Conservation (phyloP, 202 grass and related monocot genomes). For the Setaria italica region DNA sequence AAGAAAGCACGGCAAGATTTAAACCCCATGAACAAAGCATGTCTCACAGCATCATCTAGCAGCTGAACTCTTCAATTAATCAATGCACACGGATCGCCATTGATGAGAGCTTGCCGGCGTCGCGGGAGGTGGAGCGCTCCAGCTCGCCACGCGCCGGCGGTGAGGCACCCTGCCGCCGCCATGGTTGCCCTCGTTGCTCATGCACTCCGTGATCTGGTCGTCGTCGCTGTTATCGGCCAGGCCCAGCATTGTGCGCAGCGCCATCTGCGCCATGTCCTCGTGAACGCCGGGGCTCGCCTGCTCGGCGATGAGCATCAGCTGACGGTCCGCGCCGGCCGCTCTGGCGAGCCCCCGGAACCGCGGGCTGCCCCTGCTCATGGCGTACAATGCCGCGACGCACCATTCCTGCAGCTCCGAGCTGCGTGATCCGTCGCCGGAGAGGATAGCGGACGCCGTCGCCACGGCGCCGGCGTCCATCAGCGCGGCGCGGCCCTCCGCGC, state of each 20-base stretch:
- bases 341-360: constrained; percentile 78
- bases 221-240: constrained; percentile 34
- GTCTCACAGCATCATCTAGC: neutral
- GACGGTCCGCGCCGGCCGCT: constrained; percentile 60
- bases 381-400: constrained; percentile 65
- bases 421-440: constrained; percentile 18
- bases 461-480: constrained; percentile 72
- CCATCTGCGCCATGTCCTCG: constrained; percentile 70
- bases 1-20: constrained; percentile 34
- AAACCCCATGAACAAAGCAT: neutral
- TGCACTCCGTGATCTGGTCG: neutral
- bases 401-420: constrained; percentile 51
- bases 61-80: constrained; percentile 18
- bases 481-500: constrained; percentile 60
- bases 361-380: constrained; percentile 69
- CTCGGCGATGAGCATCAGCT: constrained; percentile 63
- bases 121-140: constrained; percentile 32
- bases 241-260: constrained; percentile 55
- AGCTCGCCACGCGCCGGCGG: constrained; percentile 49
- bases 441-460: constrained; percentile 48
- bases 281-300: constrained; percentile 37
- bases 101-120: constrained; percentile 44
- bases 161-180: constrained; percentile 44
- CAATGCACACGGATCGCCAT: constrained; percentile 54
- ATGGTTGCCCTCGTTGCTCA: constrained; percentile 11